phyloP scores from a whole-genome alignment of 2,329 filamentous ascomycete genomes.

The Pestalotiopsis sp. region DNA sequence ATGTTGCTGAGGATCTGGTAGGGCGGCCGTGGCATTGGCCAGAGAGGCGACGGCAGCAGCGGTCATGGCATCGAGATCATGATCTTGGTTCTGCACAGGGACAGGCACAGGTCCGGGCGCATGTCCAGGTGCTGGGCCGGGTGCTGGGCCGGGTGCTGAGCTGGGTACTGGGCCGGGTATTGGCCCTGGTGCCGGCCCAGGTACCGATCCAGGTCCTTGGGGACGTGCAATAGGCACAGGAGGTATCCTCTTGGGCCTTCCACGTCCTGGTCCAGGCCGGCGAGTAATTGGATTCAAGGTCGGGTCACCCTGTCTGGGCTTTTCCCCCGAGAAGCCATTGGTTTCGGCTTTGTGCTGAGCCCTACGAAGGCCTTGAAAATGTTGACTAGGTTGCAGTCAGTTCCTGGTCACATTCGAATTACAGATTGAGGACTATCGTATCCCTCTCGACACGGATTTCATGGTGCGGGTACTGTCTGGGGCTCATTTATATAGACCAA shows the following conservation, averaged over 20 bases:
- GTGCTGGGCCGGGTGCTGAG: not conserved
- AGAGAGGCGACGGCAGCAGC: conserved; percentile 9
- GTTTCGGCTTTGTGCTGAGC: conserved; percentile 56
- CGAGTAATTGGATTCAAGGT: conserved; percentile 62
- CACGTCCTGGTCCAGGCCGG: conserved; percentile 59
- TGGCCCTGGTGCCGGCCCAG: not conserved
- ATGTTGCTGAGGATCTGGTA: not conserved
- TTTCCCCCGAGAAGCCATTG: conserved; percentile 36
- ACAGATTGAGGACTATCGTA: not conserved
- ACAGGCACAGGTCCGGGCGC: not conserved
- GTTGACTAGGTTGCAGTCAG: conserved; percentile 46
- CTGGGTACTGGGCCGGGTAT: not conserved
- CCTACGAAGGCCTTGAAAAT: conserved; percentile 61
- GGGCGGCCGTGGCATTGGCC: not conserved
- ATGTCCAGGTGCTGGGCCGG: not conserved
- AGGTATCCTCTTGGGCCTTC: conserved; percentile 53
- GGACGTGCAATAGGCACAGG: conserved; percentile 16
- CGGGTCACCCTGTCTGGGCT: conserved; percentile 48
- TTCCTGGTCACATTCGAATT: not conserved
- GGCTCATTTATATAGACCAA: not conserved
- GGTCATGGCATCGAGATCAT: conserved; percentile 17
- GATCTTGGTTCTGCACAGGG: conserved; percentile 11
- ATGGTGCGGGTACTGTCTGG: not conserved
- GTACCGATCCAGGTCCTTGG: too few species aligned
- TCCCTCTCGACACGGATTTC: not conserved